phyloP scores from a whole-genome alignment of 306 rosid species.

The Prunus persica region Prunus_persica_NCBIv2 NC_034009.1:9314501-9315000 shows the following conservation, averaged over 20 bases:
- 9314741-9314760: background rate
- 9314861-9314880: background rate
- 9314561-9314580: no score
- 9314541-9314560: background rate
- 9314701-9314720: background rate
- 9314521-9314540: conserved; percentile 5
- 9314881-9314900: conserved; percentile 1
- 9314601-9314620: background rate
- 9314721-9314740: background rate
- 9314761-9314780: background rate
- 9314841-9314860: background rate
- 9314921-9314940: conserved; percentile 25
- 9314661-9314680: background rate
- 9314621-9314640: background rate
- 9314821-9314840: background rate
- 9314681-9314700: background rate
- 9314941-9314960: conserved; percentile 20
- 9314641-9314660: background rate
- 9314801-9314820: background rate
- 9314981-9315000: background rate
- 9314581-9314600: background rate
- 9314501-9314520: conserved; percentile 4
- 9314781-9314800: background rate
- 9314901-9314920: conserved; percentile 26
- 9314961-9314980: background rate